Evolutionary conservation across 306 rosid genomes (phyloP).

Genomic region (Glycine soja): DNA sequence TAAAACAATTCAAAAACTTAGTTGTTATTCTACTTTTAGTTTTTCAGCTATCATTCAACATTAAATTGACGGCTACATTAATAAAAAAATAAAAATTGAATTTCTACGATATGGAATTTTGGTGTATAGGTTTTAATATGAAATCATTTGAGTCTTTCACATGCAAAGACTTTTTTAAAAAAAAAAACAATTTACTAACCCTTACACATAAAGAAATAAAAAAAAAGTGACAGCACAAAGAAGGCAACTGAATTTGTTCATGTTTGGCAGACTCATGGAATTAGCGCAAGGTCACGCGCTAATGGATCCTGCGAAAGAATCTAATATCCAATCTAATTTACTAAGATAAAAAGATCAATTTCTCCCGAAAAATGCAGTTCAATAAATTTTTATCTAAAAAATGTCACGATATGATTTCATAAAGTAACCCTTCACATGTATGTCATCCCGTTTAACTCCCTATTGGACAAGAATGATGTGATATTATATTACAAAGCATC

Average conservation of each 20-base stretch:
- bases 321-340: constrained; percentile 12
- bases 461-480: constrained; percentile 37
- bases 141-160: too few species aligned
- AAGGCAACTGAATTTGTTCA: not conserved
- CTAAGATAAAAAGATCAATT: constrained; percentile 34
- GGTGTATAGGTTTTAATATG: too few species aligned
- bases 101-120: too few species aligned
- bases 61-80: not conserved
- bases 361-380: constrained; percentile 26
- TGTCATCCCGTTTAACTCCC: constrained; percentile 30
- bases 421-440: constrained; percentile 34
- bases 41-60: not conserved
- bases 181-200: not conserved
- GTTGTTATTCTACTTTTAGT: not conserved
- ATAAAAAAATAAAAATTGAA: not conserved
- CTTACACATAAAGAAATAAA: not conserved
- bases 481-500: constrained; percentile 45
- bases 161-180: too few species aligned
- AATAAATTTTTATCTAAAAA: not conserved
- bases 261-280: not conserved
- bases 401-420: constrained; percentile 38
- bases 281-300: not conserved
- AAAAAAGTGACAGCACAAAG: not conserved
- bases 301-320: constrained; percentile 21
- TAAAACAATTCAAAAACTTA: too few species aligned